A percentile compares a stretch with the other conserved stretches of the same genome.
Evolutionary conservation across 2,329 filamentous ascomycete species (phyloP).

Genomic region (Fusarium decemcellulare): DNA sequence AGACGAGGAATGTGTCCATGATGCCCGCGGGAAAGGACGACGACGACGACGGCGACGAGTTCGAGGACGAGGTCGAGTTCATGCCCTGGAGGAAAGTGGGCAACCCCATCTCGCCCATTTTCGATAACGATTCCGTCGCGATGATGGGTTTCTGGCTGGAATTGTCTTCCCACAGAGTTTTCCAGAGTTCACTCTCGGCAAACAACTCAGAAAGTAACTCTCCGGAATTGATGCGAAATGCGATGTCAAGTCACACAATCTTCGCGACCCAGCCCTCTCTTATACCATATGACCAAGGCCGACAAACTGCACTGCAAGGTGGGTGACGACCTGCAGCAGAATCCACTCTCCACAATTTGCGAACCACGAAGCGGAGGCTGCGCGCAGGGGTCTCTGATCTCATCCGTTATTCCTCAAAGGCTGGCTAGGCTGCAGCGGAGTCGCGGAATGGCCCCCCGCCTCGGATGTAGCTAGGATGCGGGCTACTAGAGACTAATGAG

Average conservation of each 20-base stretch:
- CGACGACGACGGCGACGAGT: slow-evolving; percentile 38
- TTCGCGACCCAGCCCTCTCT: slow-evolving; percentile 18
- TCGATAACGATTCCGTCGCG: slow-evolving; percentile 45
- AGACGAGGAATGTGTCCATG: slow-evolving; percentile 61
- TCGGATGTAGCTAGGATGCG: too few species aligned
- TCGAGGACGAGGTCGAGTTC: slow-evolving; percentile 39
- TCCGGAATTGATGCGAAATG: slow-evolving; percentile 21
- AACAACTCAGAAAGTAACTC: background rate
- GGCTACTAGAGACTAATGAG: too few species aligned
- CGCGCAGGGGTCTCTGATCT: too few species aligned
- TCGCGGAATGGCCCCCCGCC: too few species aligned
- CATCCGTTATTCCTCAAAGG: too few species aligned
- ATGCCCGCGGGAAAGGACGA: slow-evolving; percentile 48
- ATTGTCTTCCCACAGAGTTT: too few species aligned
- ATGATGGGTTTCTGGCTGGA: too few species aligned
- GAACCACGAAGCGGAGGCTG: too few species aligned
- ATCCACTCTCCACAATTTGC: background rate
- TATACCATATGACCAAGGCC: slow-evolving; percentile 8
- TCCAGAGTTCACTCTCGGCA: too few species aligned
- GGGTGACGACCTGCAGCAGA: slow-evolving; percentile 10
- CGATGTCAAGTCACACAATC: slow-evolving; percentile 36
- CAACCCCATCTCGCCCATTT: slow-evolving; percentile 48
- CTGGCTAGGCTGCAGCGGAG: too few species aligned
- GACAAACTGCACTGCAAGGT: background rate
- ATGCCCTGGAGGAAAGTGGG: slow-evolving; percentile 45